Conservation (phyloP, 2,329 filamentous ascomycete species). For the Beauveria medogensis region DNA sequence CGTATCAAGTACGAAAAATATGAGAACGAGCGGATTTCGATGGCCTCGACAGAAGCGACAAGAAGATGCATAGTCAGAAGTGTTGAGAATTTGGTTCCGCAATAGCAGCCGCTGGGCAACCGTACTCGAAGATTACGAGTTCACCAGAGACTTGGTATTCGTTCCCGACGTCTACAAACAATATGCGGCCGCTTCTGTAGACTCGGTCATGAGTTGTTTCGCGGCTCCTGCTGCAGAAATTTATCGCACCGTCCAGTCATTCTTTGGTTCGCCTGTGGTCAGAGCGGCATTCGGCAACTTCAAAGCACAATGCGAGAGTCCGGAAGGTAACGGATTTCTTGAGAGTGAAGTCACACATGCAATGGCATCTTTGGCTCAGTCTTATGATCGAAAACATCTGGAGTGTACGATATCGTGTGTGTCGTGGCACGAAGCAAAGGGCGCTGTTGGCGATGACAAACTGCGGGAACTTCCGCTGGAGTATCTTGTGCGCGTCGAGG, state of each 20-base stretch:
- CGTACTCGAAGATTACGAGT: not conserved
- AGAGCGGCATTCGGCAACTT: not conserved
- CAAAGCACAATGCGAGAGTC: not conserved
- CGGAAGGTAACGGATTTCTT: not conserved
- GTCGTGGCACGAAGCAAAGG: not conserved
- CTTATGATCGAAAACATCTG: not conserved
- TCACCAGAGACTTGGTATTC: not conserved
- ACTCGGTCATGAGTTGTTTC: not conserved
- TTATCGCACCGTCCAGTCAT: not conserved
- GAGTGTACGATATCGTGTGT: not conserved
- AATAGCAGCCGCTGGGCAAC: not conserved
- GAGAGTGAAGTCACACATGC: not conserved
- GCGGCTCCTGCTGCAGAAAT: not conserved
- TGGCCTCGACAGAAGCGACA: not conserved
- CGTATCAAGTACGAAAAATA: not conserved
- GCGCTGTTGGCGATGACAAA: not conserved
- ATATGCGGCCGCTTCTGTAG: not conserved
- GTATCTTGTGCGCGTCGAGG: not conserved
- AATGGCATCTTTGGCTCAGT: not conserved
- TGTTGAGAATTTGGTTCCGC: not conserved
- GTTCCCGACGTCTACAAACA: not conserved
- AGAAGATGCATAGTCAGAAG: not conserved
- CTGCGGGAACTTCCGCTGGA: slow-evolving; percentile 13
- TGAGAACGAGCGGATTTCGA: not conserved
- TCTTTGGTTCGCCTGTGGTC: slow-evolving; percentile 5